Evolutionary conservation across 331 rosid genomes (phyloP).

Genomic region (Rosa hybrid): DNA sequence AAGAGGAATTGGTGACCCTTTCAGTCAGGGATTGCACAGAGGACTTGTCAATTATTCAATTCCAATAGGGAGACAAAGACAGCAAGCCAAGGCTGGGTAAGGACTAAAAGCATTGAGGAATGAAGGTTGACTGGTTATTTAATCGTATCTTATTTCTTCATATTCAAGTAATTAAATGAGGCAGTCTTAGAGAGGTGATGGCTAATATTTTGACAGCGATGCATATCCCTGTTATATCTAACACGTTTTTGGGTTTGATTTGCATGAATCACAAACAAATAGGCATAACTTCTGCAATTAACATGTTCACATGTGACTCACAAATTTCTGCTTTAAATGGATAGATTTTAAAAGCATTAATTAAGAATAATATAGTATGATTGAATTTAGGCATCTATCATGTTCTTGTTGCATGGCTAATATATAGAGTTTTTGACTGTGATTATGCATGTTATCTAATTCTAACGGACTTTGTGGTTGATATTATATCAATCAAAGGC

Average conservation of each 20-base stretch:
- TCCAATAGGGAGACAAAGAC: background rate
- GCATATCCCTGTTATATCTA: background rate
- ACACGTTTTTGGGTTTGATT: background rate
- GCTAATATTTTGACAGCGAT: background rate
- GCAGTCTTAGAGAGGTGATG: background rate
- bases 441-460: background rate
- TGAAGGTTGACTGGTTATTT: background rate
- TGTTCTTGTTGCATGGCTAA: background rate
- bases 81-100: background rate
- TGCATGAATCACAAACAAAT: background rate
- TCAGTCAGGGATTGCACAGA: background rate
- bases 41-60: background rate
- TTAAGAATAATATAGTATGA: background rate
- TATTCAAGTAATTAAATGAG: background rate
- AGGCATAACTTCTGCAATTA: background rate
- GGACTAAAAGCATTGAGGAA: no score
- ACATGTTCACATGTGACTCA: background rate
- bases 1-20: slow-evolving; percentile 18
- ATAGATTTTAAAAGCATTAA: background rate
- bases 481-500: no score
- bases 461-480: background rate
- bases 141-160: background rate
- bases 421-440: background rate
- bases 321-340: background rate
- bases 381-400: background rate